Evolutionary conservation across 805 yeast genomes (phyloP).

Genomic region (Priceomyces fermenticarens): DNA sequence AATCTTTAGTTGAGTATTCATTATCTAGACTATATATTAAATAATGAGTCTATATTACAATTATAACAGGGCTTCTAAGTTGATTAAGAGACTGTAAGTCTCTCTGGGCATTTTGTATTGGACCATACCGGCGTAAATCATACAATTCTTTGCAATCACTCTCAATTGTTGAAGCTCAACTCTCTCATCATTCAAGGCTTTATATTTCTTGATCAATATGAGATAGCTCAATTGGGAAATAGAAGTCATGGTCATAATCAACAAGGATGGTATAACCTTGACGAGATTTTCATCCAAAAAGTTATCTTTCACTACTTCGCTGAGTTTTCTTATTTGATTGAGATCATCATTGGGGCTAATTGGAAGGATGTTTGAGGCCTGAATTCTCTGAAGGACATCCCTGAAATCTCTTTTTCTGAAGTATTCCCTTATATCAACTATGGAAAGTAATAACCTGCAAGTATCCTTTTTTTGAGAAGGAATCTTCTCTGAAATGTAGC

Average conservation of each 20-base stretch:
- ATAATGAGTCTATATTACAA: background rate
- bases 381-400: slow-evolving; percentile 52
- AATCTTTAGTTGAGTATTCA: no score
- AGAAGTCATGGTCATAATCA: slow-evolving; percentile 79
- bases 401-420: slow-evolving; percentile 60
- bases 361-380: slow-evolving; percentile 66
- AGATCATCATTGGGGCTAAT: slow-evolving; percentile 45
- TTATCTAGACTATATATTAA: slow-evolving; percentile 1
- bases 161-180: slow-evolving; percentile 56
- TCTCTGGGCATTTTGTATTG: slow-evolving; percentile 91
- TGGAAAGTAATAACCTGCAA: slow-evolving; percentile 58
- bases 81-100: slow-evolving; percentile 67
- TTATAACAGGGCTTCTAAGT: slow-evolving; percentile 51
- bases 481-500: slow-evolving; percentile 56
- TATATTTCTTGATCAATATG: slow-evolving; percentile 41
- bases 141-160: slow-evolving; percentile 73
- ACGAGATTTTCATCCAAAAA: slow-evolving; percentile 67
- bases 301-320: slow-evolving; percentile 58
- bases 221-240: slow-evolving; percentile 55
- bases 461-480: slow-evolving; percentile 58
- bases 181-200: slow-evolving; percentile 42
- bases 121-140: slow-evolving; percentile 93
- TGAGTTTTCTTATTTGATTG: slow-evolving; percentile 57
- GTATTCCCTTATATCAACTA: slow-evolving; percentile 63
- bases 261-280: slow-evolving; percentile 74